Base-by-base conservation (phyloP, 352 stramenopile genomes). In the Globisporangium parvum region DNA sequence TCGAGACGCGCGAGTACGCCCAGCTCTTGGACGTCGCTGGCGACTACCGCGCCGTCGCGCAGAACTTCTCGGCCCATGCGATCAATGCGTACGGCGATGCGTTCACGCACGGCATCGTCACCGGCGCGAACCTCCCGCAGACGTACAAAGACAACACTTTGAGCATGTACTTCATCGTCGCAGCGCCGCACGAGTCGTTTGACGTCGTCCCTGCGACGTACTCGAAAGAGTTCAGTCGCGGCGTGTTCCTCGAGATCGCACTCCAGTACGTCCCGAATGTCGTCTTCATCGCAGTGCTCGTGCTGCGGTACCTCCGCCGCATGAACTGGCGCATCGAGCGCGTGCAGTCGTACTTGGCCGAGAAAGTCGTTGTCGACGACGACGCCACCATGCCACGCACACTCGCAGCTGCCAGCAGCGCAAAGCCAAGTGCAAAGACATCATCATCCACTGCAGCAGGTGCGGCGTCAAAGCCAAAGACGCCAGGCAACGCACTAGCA, bases 141-240 rank as follows among this genome's bases (percentile, higher is more conserved):
- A 75, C 65, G 41, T 88, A 80, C 57, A 80, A 65, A 17, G 80
- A 87, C 55, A 74, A 69, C 6, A 82, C 77, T 42, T 49, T 83
- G 18, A 89, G 70, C 55, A 93, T 93, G 81, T 95, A 95, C 71
- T 91, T 93, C 48, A 80, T 89, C 35, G 47, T 93, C 10, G 73
- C 79, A 0, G 67, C 82, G 24, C 83, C 83, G 1, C 76, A 87
- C 48, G 73, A 87, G 50, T 67, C 70, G 1, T 63, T 81, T 20
- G 80, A 91, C 39, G 66, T 81, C 0, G 69, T 92, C 6, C 31
- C 78, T 2, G 53, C 61, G 0, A 63, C 72, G 18, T 91, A 86
- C 65, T 92, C 79, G 15, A 95, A 93, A 59, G 81, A 86, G 44
- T 93, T 95, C 57, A 82, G 67, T n/a, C 70, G 68, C 14, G 51